A percentile compares a stretch with the other conserved stretches of the same genome.
Conservation (phyloP, 305 asterid genomes). For the Solanum hybrid region DNA sequence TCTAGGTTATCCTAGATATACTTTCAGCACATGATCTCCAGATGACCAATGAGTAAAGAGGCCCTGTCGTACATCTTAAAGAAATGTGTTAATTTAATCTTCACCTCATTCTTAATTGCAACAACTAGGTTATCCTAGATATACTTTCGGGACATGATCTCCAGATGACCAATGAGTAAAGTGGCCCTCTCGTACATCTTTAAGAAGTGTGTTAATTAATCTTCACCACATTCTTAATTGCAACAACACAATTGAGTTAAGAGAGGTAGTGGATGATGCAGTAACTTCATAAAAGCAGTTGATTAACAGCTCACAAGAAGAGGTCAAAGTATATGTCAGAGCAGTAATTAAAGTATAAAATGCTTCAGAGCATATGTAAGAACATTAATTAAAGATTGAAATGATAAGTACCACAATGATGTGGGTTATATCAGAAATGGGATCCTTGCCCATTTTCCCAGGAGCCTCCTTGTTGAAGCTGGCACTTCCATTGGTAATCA, state of each 20-base stretch:
- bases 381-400: conserved; percentile 7
- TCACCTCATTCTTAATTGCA: not conserved
- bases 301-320: not conserved
- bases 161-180: not conserved
- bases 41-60: not conserved
- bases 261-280: not conserved
- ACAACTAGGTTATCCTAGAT: not conserved
- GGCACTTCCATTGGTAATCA: conserved; percentile 42
- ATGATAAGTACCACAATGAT: conserved; percentile 74
- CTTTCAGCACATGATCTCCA: not conserved
- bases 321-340: not conserved
- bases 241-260: not conserved
- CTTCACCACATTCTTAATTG: not conserved
- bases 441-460: conserved; percentile 20
- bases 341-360: conserved; percentile 7
- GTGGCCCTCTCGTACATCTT: not conserved
- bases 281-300: not conserved
- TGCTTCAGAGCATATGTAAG: not conserved
- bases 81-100: not conserved
- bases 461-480: conserved; percentile 24
- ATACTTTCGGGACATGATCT: not conserved
- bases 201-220: not conserved
- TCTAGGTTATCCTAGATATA: not conserved
- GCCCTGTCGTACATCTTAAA: not conserved
- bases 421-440: conserved; percentile 61